Base-by-base conservation (phyloP, 2,329 filamentous ascomycete genomes). In the Emmonsiellopsis sp. region DNA sequence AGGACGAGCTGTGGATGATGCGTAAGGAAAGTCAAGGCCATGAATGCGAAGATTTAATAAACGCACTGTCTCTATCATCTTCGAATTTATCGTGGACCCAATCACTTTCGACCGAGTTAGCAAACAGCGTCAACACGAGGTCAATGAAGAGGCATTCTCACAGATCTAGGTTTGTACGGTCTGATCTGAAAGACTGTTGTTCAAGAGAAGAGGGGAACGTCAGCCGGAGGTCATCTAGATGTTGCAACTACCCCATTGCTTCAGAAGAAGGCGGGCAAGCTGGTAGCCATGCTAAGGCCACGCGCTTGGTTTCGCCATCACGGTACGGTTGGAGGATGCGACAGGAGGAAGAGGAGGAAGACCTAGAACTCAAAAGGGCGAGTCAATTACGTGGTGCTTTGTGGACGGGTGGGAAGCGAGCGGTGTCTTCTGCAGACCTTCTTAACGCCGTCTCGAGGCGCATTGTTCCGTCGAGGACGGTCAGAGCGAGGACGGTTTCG, bases 11-110 rank as follows among this genome's bases (percentile, higher is more conserved):
- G 20, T 26, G 56, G 55, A 57, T 46, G 49, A 58, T 50, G 52
- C 38, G 59, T 61, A 65, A 61, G 60, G 50, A 46, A 60, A 52
- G 52, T 45, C 31, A 55, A 46, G 56, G 46, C 30, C 31, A 13
- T 35, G 32, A 34, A 50, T 50, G 42, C 41, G 54, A 54, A 55
- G 47, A 50, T 38, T 42, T 52, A 35, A 58, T 49, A 40, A 60
- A 69, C 71, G 56, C 59, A 75, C 73, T 64, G 55, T 75, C 73
- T 72, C 84, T 79, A 68, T 85, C 80, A 65, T 89, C 87, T 69
- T 93, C 87, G 68, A 83, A 95, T 67, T 84, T 87, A 74, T 95
- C 89, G 70, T 96, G 91, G 62, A 95, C 89, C 91, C 91, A 96
- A 77, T 95, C 90, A 66, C 89, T 89, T 58, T 42, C 48, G 11